Conservation (phyloP, 2,329 filamentous ascomycete genomes). For the Pseudocercospora cruenta region DNA sequence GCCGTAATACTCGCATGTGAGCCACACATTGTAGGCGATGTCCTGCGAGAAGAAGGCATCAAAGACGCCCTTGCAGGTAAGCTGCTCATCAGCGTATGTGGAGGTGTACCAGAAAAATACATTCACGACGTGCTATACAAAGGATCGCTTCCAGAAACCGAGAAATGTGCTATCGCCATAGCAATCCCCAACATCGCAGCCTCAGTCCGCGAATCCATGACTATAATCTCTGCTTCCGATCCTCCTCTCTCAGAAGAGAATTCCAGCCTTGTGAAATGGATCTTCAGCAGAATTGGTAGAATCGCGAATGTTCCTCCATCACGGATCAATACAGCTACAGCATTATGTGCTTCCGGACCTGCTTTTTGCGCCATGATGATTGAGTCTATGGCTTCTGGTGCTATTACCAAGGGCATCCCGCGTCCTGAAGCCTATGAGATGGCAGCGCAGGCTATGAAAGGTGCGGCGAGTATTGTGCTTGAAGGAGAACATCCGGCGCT, state of each 20-base stretch:
- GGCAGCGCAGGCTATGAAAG: conserved; percentile 79
- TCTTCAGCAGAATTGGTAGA: conserved; percentile 74
- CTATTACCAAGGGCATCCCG: conserved; percentile 76
- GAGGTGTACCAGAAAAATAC: conserved; percentile 72
- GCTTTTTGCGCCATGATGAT: conserved; percentile 77
- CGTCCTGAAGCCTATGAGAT: conserved; percentile 73
- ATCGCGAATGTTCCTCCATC: conserved; percentile 68
- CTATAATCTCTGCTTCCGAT: conserved; percentile 66
- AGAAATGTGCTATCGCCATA: conserved; percentile 68
- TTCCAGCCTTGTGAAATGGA: conserved; percentile 69
- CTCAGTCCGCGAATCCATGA: conserved; percentile 80
- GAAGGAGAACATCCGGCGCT: conserved; percentile 73
- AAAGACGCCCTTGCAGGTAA: conserved; percentile 75
- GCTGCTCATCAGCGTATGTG: conserved; percentile 78
- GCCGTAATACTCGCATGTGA: conserved; percentile 81
- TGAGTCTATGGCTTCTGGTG: conserved; percentile 75
- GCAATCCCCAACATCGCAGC: conserved; percentile 86
- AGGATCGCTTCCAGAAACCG: conserved; percentile 48
- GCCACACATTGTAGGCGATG: conserved; percentile 70
- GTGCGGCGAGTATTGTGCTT: conserved; percentile 70
- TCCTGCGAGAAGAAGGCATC: conserved; percentile 71
- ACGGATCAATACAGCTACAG: conserved; percentile 73
- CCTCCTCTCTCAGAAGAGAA: conserved; percentile 50
- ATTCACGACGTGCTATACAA: conserved; percentile 59
- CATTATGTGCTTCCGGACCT: conserved; percentile 74